Evolutionary conservation across 805 yeast genomes (phyloP).

Genomic region (Kazachstania bromeliacearum): DNA sequence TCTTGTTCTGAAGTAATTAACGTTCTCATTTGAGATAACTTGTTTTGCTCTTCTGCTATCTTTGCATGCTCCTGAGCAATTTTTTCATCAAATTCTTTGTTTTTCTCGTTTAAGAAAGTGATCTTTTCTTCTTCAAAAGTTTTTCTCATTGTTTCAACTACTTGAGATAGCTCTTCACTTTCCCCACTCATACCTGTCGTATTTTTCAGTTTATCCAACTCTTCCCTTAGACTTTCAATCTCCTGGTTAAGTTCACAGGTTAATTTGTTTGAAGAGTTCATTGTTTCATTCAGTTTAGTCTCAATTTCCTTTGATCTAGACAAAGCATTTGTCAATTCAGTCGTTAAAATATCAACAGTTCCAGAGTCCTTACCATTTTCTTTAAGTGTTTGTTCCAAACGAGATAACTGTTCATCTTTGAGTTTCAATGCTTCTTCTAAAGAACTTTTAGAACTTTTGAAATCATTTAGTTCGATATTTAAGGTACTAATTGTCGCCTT

Average conservation of each 20-base stretch:
- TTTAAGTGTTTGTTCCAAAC: neutral
- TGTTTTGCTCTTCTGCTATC: conserved; percentile 2
- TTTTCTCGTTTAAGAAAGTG: conserved; percentile 13
- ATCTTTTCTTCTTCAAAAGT: conserved; percentile 24
- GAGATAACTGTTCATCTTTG: neutral
- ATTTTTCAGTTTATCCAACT: conserved; percentile 16
- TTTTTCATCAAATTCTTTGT: conserved; percentile 18
- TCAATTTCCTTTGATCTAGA: conserved; percentile 14
- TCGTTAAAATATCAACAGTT: conserved; percentile 4
- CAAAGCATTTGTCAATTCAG: conserved; percentile 15
- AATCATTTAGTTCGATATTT: conserved; percentile 28
- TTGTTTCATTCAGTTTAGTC: conserved; percentile 7
- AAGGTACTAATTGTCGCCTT: conserved; percentile 32
- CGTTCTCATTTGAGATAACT: neutral
- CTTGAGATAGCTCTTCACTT: conserved; percentile 17
- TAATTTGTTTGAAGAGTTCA: conserved; percentile 5
- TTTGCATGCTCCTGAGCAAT: conserved; percentile 13
- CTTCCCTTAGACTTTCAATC: conserved; percentile 14
- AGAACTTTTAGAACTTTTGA: conserved; percentile 29
- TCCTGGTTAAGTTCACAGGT: conserved; percentile 7
- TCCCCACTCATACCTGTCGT: conserved; percentile 17
- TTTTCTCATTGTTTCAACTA: conserved; percentile 23
- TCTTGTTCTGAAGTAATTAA: neutral
- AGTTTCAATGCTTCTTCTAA: conserved; percentile 17
- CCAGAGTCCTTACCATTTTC: neutral